phyloP scores from a whole-genome alignment of 169 alveolate genomes.

The Eimeria maxima region DNA sequence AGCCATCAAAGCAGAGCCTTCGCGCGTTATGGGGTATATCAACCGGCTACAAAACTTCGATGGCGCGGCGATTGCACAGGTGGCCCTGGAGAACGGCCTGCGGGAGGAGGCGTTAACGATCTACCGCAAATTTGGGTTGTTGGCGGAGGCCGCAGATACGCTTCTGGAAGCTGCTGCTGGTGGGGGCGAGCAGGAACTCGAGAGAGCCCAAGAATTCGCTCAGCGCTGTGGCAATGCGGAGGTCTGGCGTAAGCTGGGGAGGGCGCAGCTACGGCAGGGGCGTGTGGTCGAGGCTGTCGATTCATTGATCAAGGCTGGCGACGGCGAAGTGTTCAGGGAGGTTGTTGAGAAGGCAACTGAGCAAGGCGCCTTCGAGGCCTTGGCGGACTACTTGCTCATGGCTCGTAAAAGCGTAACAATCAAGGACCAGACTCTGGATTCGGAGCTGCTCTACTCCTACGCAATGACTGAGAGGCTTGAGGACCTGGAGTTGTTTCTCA shows the following conservation, averaged over 20 bases:
- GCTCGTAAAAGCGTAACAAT: constrained; percentile 91
- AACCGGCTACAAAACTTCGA: constrained; percentile 98
- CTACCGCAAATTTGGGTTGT: constrained; percentile 94
- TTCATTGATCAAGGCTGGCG: constrained; percentile 96
- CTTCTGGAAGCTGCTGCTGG: constrained; percentile 88
- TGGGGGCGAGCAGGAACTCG: constrained; percentile 85
- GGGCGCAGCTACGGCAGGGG: constrained; percentile 95
- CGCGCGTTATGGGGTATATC: constrained; percentile 97
- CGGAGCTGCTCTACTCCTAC: constrained; percentile 95
- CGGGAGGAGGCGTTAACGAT: constrained; percentile 97
- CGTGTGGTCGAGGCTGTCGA: constrained; percentile 97
- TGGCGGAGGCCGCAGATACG: constrained; percentile 97
- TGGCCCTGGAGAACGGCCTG: constrained; percentile 94
- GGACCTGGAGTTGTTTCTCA: constrained; percentile 95
- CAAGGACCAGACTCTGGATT: constrained; percentile 96
- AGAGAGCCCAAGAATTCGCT: constrained; percentile 87
- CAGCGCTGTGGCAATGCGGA: constrained; percentile 86
- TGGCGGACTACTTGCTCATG: constrained; percentile 95
- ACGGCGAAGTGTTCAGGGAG: constrained; percentile 92
- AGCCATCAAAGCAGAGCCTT: constrained; percentile 96
- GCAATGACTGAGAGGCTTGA: constrained; percentile 95
- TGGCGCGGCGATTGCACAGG: constrained; percentile 97
- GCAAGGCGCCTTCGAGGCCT: constrained; percentile 90
- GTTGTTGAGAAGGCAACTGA: constrained; percentile 84
- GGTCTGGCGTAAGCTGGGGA: constrained; percentile 98